These are phyloP conservation scores for Aurantiochytrium sp. DNA, from an alignment of 108 stramenopile genomes.

Conservation along the genomic window DNA sequence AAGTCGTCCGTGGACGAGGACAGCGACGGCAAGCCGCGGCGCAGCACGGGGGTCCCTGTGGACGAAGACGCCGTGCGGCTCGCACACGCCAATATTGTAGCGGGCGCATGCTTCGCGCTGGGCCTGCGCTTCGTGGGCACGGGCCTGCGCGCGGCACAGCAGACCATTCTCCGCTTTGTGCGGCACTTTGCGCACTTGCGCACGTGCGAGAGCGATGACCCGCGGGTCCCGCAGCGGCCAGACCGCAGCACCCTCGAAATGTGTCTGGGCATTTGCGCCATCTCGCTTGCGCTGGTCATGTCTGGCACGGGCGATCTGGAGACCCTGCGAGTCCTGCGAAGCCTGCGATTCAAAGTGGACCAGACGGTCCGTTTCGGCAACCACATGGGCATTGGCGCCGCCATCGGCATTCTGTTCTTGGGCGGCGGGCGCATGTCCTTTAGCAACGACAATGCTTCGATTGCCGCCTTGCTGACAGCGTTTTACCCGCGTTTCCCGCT, in stretches of 20 bases:
- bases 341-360: constrained; percentile 78
- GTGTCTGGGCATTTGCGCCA: constrained; percentile 73
- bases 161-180: constrained; percentile 60
- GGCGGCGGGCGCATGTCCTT: constrained; percentile 86
- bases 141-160: constrained; percentile 66
- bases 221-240: constrained; percentile 60
- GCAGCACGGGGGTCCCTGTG: constrained; percentile 43
- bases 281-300: constrained; percentile 85
- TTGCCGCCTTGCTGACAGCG: constrained; percentile 81
- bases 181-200: constrained; percentile 68
- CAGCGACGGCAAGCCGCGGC: constrained; percentile 39
- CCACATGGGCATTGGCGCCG: constrained; percentile 80
- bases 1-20: background rate
- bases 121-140: constrained; percentile 88
- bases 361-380: constrained; percentile 76
- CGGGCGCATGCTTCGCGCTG: constrained; percentile 84
- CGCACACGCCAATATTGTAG: constrained; percentile 80
- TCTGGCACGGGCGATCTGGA: constrained; percentile 92
- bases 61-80: constrained; percentile 81
- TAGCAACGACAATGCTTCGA: constrained; percentile 75
- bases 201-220: constrained; percentile 65
- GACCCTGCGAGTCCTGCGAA: constrained; percentile 73
- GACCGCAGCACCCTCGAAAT: constrained; percentile 75
- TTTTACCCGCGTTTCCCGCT: constrained; percentile 86
- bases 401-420: constrained; percentile 88